Conservation (phyloP, 2,329 filamentous ascomycete species). For the Keithomyces neogunnii region DNA sequence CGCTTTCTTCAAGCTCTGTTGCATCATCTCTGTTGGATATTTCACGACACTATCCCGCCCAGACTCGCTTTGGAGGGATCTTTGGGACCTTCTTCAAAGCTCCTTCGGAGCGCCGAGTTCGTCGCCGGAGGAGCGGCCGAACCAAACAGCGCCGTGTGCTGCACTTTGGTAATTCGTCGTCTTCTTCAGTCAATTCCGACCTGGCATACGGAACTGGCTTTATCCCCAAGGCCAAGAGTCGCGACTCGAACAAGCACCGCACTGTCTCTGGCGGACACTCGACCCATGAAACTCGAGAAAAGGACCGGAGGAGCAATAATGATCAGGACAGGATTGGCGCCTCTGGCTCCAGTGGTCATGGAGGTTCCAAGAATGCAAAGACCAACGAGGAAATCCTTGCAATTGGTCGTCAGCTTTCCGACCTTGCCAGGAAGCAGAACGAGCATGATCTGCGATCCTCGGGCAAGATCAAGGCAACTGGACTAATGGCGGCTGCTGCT, state of each 20-base stretch:
- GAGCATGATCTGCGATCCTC: conserved; percentile 36
- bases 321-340: not conserved
- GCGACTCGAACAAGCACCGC: conserved; percentile 13
- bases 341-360: not conserved
- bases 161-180: conserved; percentile 54
- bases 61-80: conserved; percentile 42
- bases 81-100: conserved; percentile 56
- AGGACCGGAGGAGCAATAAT: not conserved
- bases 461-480: conserved; percentile 19
- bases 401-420: conserved; percentile 45
- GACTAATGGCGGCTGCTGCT: conserved; percentile 28
- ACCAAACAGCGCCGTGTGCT: conserved; percentile 46
- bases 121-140: conserved; percentile 28
- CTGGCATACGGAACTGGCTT: conserved; percentile 59
- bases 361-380: conserved; percentile 23
- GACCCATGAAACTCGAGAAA: not conserved
- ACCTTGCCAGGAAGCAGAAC: conserved; percentile 43
- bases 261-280: conserved; percentile 2
- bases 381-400: conserved; percentile 50
- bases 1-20: conserved; percentile 39
- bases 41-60: conserved; percentile 42
- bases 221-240: conserved; percentile 30
- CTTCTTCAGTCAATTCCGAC: conserved; percentile 59
- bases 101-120: conserved; percentile 45
- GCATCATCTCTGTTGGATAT: conserved; percentile 59